Conservation (phyloP, 2,329 filamentous ascomycete species). For the Phyllosticta citriasiana region DNA sequence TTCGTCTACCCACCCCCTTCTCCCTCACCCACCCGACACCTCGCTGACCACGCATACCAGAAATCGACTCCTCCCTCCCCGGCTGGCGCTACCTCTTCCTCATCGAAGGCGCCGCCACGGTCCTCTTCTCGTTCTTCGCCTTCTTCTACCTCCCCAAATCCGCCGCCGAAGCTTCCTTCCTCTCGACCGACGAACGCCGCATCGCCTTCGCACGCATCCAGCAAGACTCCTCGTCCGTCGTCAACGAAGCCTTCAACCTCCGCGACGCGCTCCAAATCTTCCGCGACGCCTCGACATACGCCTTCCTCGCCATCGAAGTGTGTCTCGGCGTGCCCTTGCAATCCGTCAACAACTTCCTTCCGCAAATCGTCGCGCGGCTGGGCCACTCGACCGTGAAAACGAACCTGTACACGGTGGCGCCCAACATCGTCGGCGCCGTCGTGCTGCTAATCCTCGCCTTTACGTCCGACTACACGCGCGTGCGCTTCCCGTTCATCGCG, state of each 20-base stretch:
- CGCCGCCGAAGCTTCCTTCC: constrained; percentile 54
- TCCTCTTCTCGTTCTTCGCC: constrained; percentile 52
- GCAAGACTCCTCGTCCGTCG: constrained; percentile 59
- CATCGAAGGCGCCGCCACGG: constrained; percentile 48
- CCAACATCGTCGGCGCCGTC: constrained; percentile 63
- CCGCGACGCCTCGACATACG: constrained; percentile 43
- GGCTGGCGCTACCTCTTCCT: constrained; percentile 59
- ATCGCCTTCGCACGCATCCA: constrained; percentile 66
- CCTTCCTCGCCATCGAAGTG: constrained; percentile 47
- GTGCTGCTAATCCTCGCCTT: constrained; percentile 67
- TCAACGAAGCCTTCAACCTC: constrained; percentile 46
- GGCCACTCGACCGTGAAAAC: constrained; percentile 52
- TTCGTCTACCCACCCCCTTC: not conserved
- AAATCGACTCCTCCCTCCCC: constrained; percentile 39
- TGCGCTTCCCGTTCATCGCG: constrained; percentile 65
- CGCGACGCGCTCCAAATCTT: constrained; percentile 44
- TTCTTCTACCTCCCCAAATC: constrained; percentile 60
- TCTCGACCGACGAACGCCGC: constrained; percentile 54
- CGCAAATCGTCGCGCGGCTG: constrained; percentile 46
- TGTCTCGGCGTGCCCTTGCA: constrained; percentile 51
- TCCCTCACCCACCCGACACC: too few relatives aligned
- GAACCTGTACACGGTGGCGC: constrained; percentile 73
- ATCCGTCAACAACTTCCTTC: constrained; percentile 47
- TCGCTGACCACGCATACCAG: constrained; percentile 10
- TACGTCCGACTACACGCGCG: constrained; percentile 53